A percentile compares a stretch with the other conserved stretches of the same genome.
phyloP scores from a whole-genome alignment of 805 yeast genomes.

The Barnettozyma pratensis region DNA sequence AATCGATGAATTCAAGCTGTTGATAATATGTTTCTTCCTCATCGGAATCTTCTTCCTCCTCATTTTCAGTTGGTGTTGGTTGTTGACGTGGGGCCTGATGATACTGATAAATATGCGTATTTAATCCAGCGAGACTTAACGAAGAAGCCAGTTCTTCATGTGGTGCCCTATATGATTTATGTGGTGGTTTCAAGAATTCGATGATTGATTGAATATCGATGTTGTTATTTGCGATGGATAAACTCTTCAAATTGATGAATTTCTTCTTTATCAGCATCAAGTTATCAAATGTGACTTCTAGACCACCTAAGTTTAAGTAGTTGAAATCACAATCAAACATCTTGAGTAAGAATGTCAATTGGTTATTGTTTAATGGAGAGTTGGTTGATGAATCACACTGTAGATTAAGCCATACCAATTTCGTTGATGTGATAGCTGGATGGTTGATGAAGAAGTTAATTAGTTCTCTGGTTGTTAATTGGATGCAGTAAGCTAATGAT shows the following conservation, averaged over 20 bases:
- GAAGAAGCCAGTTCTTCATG: slow-evolving; percentile 5
- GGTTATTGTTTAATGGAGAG: slow-evolving; percentile 50
- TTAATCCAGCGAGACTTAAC: not conserved
- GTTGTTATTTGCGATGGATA: slow-evolving; percentile 31
- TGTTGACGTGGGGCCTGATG: not conserved
- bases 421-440: slow-evolving; percentile 48
- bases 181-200: slow-evolving; percentile 29
- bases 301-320: slow-evolving; percentile 59
- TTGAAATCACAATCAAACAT: slow-evolving; percentile 35
- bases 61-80: slow-evolving; percentile 1
- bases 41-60: slow-evolving; percentile 12
- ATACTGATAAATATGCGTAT: not conserved
- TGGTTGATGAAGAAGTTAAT: slow-evolving; percentile 66
- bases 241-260: slow-evolving; percentile 32
- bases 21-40: slow-evolving; percentile 19
- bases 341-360: slow-evolving; percentile 39
- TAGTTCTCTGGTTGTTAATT: slow-evolving; percentile 66
- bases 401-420: slow-evolving; percentile 61
- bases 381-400: slow-evolving; percentile 62
- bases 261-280: slow-evolving; percentile 35
- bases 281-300: slow-evolving; percentile 42
- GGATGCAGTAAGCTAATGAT: slow-evolving; percentile 60
- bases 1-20: slow-evolving; percentile 53
- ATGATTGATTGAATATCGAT: slow-evolving; percentile 29
- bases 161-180: not conserved